Evolutionary conservation across 2,329 filamentous ascomycete species (phyloP), one percentile per base, ranked within the genome.

Genomic region (Trichophyton equinum): DNA sequence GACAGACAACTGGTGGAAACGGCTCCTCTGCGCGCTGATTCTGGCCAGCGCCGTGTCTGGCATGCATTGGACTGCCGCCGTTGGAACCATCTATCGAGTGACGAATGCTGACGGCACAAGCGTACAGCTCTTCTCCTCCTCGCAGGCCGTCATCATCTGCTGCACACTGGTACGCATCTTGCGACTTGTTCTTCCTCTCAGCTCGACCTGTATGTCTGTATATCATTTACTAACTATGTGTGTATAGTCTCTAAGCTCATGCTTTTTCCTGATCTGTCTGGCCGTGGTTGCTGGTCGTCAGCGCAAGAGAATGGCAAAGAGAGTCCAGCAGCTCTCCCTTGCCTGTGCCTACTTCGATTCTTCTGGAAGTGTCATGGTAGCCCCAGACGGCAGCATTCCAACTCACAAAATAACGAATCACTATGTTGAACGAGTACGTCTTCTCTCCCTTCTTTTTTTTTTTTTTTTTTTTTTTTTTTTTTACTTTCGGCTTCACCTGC

Each of bases 11-110:
- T 89, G 86, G 82, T 91, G 86, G 86, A 89, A 89, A 69, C 79
- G 89, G 62, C 73, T 80, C 8, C 67, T 85, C 1, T 88, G 85
- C 63, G 86, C 86, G 8, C 74, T 83, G 53, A 73, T 91, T 18
- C 78, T 95, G 46, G 87, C 88, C 7, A 78, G 82, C 15, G 88
- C 87, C 46, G 87, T 94, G 1, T 91, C 86, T 8, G 88, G 88
- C 0, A 94, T 95, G 89, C 89, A 95, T 74, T 95, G 89, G 87
- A 86, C 86, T 61, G 89, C 87, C 36, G 81, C 86, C 2, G 79
- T 82, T 9, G 88, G 88, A 15, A 94, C 88, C 2, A 71, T 73
- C 7, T 94, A 91, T 70, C 79, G 78, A 49, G 72, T 89, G 58
- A 72, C 80, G 64, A 70, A 79, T 58, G 75, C 77, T 57, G 65